Evolutionary conservation across 2,329 filamentous ascomycete genomes (phyloP).

Genomic region (Venturia pyrina): DNA sequence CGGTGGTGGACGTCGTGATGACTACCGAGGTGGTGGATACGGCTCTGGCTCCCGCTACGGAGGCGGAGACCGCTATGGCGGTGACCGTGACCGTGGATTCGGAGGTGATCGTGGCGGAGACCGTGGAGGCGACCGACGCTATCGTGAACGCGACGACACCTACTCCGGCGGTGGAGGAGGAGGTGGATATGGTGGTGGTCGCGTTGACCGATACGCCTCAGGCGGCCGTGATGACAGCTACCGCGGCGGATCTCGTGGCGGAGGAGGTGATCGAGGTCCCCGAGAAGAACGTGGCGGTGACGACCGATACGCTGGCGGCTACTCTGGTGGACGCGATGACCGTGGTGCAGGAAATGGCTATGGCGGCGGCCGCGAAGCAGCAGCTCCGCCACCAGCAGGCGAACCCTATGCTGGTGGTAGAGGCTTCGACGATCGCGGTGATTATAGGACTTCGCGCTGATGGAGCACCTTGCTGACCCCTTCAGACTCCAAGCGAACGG

Average conservation of each 20-base stretch:
- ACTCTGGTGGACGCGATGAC: constrained; percentile 27
- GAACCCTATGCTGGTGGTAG: constrained; percentile 17
- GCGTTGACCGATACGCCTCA: constrained; percentile 12
- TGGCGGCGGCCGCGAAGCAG: constrained; percentile 20
- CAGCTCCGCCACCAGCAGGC: constrained; percentile 16
- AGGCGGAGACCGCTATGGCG: constrained; percentile 19
- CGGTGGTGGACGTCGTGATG: constrained; percentile 26
- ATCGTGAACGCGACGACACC: constrained; percentile 39
- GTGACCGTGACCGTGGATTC: constrained; percentile 36
- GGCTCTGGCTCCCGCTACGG: constrained; percentile 15
- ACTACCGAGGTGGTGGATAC: constrained; percentile 25
- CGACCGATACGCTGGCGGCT: constrained; percentile 9
- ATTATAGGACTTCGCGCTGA: constrained; percentile 21
- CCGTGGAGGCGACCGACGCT: constrained; percentile 46
- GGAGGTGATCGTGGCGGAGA: constrained; percentile 45
- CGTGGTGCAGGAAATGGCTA: constrained; percentile 22
- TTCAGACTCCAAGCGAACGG: constrained; percentile 18
- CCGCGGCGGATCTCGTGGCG: constrained; percentile 22
- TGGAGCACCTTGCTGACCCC: constrained; percentile 17
- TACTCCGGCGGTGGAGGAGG: constrained; percentile 22
- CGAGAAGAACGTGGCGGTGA: constrained; percentile 17
- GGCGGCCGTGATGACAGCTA: constrained; percentile 20
- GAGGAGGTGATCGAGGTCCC: constrained; percentile 22
- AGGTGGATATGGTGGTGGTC: constrained; percentile 9
- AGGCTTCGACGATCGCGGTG: constrained; percentile 19